Percentiles rank a stretch among this genome's conserved stretches.
These are phyloP conservation scores for Venturia carpophila DNA, from an alignment of 2,329 filamentous ascomycete genomes.

Conservation along the genomic window DNA sequence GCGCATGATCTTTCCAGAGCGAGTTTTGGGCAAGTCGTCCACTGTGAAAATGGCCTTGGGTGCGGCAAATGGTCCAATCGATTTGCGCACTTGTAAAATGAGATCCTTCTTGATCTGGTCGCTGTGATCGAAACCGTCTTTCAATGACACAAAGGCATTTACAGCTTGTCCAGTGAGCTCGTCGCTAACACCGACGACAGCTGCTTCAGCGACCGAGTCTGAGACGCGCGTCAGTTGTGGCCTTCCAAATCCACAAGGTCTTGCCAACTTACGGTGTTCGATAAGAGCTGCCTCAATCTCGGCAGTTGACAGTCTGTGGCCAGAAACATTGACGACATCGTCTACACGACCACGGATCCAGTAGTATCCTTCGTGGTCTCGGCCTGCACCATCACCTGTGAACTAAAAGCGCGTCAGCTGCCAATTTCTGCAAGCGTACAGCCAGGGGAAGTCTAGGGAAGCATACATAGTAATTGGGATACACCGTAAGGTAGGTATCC, in stretches of 20 bases:
- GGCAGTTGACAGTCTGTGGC: conserved; percentile 90
- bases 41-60: conserved; percentile 90
- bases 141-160: conserved; percentile 91
- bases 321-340: conserved; percentile 96
- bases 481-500: conserved; percentile 97
- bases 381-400: conserved; percentile 86
- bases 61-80: conserved; percentile 93
- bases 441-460: conserved; percentile 43
- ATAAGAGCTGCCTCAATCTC: conserved; percentile 97
- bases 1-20: conserved; percentile 98
- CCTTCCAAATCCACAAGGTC: conserved; percentile 20
- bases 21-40: conserved; percentile 91
- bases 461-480: conserved; percentile 94
- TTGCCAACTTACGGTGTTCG: conserved; percentile 58
- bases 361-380: conserved; percentile 98
- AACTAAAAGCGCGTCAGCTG: conserved; percentile 47
- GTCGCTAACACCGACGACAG: conserved; percentile 86
- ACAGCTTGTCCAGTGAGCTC: conserved; percentile 96
- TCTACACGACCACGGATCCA: conserved; percentile 99
- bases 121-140: conserved; percentile 67
- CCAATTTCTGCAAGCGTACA: neutral
- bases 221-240: conserved; percentile 20
- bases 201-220: conserved; percentile 79
- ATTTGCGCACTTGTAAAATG: conserved; percentile 89
- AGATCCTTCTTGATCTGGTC: conserved; percentile 89